Percentiles rank a stretch among this genome's conserved stretches.
Conservation (phyloP, 129 eudicot genomes). For the Oenanthe sinensis region DNA sequence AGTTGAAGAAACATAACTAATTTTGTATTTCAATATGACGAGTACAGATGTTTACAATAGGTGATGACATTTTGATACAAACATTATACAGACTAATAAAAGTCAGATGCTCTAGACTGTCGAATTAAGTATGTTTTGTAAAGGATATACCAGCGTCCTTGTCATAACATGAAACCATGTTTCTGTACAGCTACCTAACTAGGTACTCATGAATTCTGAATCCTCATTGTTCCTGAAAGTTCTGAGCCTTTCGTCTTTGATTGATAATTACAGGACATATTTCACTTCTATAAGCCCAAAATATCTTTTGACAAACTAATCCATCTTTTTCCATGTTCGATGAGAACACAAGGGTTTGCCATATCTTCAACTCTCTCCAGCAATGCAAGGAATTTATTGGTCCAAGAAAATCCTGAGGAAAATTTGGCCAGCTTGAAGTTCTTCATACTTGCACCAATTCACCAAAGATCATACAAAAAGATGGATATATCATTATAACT, state of each 20-base stretch:
- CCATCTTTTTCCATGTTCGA: not conserved
- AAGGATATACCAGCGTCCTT: not conserved
- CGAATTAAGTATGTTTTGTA: not conserved
- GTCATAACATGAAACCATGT: not conserved
- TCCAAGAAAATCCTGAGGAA: not conserved
- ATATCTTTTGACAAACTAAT: not conserved
- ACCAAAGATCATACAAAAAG: not conserved
- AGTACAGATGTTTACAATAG: not conserved
- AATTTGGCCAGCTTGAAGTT: not conserved
- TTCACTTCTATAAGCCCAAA: not conserved
- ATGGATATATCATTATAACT: not conserved
- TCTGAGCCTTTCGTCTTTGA: not conserved
- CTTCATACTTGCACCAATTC: not conserved
- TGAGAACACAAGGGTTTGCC: not conserved
- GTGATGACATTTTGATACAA: not conserved
- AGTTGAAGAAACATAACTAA: not conserved
- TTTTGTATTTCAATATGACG: not conserved
- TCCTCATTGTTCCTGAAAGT: not conserved
- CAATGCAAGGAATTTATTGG: not conserved
- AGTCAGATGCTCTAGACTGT: not conserved
- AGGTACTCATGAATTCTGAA: not conserved
- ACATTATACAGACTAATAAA: not conserved
- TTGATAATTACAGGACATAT: not conserved
- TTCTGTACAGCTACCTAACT: not conserved
- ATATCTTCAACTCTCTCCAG: not conserved